Evolutionary conservation across 108 stramenopile species (phyloP).

Genomic region (Poteriospumella lacustris): DNA sequence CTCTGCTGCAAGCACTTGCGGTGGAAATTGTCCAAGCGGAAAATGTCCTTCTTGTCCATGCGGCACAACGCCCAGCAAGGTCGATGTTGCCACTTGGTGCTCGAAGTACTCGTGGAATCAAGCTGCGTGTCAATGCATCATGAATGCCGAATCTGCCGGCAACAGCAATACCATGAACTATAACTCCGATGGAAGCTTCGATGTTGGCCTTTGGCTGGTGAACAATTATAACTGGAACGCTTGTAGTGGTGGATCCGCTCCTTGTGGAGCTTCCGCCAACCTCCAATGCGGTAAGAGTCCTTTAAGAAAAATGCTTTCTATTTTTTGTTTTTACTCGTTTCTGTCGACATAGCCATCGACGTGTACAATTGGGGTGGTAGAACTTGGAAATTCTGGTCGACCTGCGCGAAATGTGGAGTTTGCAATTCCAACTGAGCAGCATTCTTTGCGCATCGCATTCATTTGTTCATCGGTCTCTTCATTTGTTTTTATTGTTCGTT

Average conservation of each 20-base stretch:
- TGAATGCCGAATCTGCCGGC: constrained; percentile 22
- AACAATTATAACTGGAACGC: constrained; percentile 13
- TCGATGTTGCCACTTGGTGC: neutral
- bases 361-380: constrained; percentile 22
- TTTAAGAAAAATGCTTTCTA: neutral
- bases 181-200: constrained; percentile 4
- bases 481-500: no score
- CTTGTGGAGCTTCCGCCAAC: constrained; percentile 17
- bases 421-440: neutral
- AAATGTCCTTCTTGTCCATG: constrained; percentile 26
- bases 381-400: neutral
- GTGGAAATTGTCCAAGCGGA: constrained; percentile 28
- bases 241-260: constrained; percentile 12
- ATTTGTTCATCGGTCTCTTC: no score
- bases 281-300: constrained; percentile 1
- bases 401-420: neutral
- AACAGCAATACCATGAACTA: constrained; percentile 21
- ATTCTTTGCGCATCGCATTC: no score
- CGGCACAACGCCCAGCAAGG: neutral
- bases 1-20: neutral
- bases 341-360: neutral
- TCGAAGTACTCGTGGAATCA: constrained; percentile 29
- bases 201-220: constrained; percentile 26
- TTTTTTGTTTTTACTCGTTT: neutral
- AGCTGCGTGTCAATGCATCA: constrained; percentile 21